Conservation (phyloP, 2,329 filamentous ascomycete genomes). For the Ophiocordyceps camponoti-leonardi region DNA sequence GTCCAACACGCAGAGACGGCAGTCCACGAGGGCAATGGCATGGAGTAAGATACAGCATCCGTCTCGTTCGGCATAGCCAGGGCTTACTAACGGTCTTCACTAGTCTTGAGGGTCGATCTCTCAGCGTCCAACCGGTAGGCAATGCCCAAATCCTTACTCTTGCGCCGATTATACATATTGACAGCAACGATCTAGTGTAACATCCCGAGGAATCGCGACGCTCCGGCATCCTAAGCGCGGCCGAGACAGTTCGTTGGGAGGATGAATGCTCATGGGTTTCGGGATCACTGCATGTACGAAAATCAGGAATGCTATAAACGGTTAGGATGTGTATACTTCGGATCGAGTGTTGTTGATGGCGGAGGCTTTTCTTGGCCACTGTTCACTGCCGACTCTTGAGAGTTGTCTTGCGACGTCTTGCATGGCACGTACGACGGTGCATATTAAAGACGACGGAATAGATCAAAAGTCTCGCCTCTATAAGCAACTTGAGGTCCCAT, state of each 20-base stretch:
- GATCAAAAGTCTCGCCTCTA: not conserved
- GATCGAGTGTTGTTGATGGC: not conserved
- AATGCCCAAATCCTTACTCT: not conserved
- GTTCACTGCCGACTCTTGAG: not conserved
- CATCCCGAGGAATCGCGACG: not conserved
- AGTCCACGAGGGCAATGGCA: not conserved
- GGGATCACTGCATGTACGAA: not conserved
- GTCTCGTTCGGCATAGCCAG: not conserved
- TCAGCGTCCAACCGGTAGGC: not conserved
- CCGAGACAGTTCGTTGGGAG: not conserved
- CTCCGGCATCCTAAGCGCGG: not conserved
- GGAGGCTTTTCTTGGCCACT: not conserved
- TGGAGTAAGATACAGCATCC: not conserved
- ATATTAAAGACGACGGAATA: not conserved
- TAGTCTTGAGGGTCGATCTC: not conserved
- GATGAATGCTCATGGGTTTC: not conserved
- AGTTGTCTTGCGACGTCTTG: not conserved
- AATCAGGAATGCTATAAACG: not conserved
- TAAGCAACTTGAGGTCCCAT: not conserved
- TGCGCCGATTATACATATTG: not conserved
- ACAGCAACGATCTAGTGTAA: not conserved
- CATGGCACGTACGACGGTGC: not conserved
- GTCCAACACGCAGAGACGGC: not conserved
- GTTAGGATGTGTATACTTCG: not conserved
- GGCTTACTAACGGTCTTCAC: not conserved